These are phyloP conservation scores for Coemansia sp. DNA, from an alignment of 192 early-diverging fungal species.

Conservation along the genomic window DNA sequence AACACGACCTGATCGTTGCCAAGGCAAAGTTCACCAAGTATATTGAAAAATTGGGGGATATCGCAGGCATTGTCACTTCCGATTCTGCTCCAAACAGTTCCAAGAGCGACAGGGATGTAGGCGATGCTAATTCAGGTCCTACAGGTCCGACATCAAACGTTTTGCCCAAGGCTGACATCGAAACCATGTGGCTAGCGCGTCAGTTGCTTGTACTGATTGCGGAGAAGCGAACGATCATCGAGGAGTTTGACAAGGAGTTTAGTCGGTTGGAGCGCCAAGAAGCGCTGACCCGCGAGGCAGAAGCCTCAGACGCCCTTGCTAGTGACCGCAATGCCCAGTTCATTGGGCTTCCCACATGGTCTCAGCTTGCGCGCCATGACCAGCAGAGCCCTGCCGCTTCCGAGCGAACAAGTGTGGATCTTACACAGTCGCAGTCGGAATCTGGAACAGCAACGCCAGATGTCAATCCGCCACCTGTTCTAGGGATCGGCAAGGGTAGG, in stretches of 20 bases:
- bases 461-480: constrained; percentile 10
- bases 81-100: constrained; percentile 1
- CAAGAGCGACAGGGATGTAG: background rate
- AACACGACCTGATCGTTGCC: constrained; percentile 51
- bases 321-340: constrained; percentile 4
- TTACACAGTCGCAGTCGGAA: constrained; percentile 39
- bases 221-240: constrained; percentile 45
- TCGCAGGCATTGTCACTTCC: constrained; percentile 19
- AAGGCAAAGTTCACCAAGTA: constrained; percentile 53
- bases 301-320: constrained; percentile 22
- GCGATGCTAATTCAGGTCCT: background rate
- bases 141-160: background rate
- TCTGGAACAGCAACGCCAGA: constrained; percentile 47
- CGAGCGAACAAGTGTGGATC: constrained; percentile 49
- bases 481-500: constrained; percentile 16
- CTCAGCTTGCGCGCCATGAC: constrained; percentile 43
- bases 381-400: constrained; percentile 39
- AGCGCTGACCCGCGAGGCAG: constrained; percentile 43
- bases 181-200: constrained; percentile 55
- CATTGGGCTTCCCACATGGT: constrained; percentile 46
- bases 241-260: constrained; percentile 53
- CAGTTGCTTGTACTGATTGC: constrained; percentile 44
- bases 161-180: constrained; percentile 50
- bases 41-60: constrained; percentile 40
- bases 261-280: constrained; percentile 48